Evolutionary conservation across 768 basidiomycete species (phyloP), one percentile per base, ranked within the genome.

Genomic region (Pleurotus cornucopiae): DNA sequence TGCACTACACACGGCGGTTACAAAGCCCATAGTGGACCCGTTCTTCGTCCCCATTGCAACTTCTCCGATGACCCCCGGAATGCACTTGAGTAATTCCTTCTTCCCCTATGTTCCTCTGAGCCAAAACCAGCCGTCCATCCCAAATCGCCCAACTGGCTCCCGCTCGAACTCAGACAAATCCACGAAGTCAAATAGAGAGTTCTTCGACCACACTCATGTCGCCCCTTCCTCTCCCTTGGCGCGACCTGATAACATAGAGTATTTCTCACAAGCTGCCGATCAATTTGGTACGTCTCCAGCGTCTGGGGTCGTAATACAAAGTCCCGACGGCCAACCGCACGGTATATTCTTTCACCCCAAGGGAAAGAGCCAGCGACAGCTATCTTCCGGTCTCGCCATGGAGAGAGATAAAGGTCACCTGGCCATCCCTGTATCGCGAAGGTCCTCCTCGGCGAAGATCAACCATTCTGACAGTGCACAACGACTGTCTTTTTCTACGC

Each of bases 1-100:
- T 18, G 89, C 94, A 21, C 75, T 99, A 14, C 89, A 96, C 67
- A 98, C 92, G 3, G 94, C 94, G 1, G 79, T 91, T 48, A 89
- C 83, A 6, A 90, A 86, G 61, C 95, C 97, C 0, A 66, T 83
- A 9, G 84, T 99, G 26, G 96, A 99, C 66, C 91, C 95, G 0
- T 89, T 87, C 68, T 97, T 98, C 65, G 71, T 82, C 0, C 96
- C 97, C n/a, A 98, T 93, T 59, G 96, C 96, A 0, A 98, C 93
- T 0, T 88, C 90, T 0, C 96, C 97, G 0, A 76, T 79, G 34
- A 92, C 83, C 59, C 93, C 93, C n/a, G 83, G 83, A 13, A 68
- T 81, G 39, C 79, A 64, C 39, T 58, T 55, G 71, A 53, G 72
- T 62, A 69, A 69, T 62, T 70, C 73, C 59, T 66, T 80, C 72